Percentiles rank a stretch among this genome's conserved stretches.
Conservation (phyloP, 2,329 filamentous ascomycete species). For the Myriosclerotinia duriaeana region DNA sequence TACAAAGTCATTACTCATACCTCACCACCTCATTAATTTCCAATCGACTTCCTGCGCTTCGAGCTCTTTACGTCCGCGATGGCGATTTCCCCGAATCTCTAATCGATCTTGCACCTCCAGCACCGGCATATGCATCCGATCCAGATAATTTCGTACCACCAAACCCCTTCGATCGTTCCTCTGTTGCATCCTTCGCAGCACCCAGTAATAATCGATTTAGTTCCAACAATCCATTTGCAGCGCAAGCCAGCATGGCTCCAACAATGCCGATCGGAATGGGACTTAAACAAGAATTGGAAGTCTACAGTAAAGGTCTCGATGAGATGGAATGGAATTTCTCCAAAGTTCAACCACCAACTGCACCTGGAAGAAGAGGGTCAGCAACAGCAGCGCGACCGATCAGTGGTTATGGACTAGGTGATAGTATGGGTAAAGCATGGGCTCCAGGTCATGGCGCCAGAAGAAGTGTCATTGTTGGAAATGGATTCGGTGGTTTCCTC, state of each 20-base stretch:
- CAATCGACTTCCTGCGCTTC: constrained; percentile 70
- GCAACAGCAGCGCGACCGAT: constrained; percentile 46
- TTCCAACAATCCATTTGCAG: constrained; percentile 41
- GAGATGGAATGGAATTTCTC: constrained; percentile 69
- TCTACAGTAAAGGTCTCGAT: constrained; percentile 66
- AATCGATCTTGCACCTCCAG: constrained; percentile 64
- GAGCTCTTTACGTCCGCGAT: constrained; percentile 81
- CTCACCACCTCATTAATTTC: constrained; percentile 78
- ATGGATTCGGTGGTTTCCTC: constrained; percentile 65
- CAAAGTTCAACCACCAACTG: constrained; percentile 51
- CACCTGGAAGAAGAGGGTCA: constrained; percentile 42
- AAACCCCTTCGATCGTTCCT: constrained; percentile 39
- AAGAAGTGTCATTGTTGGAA: constrained; percentile 63
- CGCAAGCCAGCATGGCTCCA: constrained; percentile 24
- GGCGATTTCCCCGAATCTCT: constrained; percentile 78
- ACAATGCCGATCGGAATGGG: constrained; percentile 32
- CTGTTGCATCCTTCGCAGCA: constrained; percentile 18
- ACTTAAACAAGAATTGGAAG: constrained; percentile 58
- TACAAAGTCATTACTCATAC: constrained; percentile 75
- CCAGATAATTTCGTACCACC: constrained; percentile 35
- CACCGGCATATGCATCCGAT: constrained; percentile 49
- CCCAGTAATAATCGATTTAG: constrained; percentile 30
- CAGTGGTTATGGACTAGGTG: constrained; percentile 45
- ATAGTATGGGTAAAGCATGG: constrained; percentile 46
- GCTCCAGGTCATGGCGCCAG: constrained; percentile 53